A percentile compares a stretch with the other conserved stretches of the same genome.
These are phyloP conservation scores for Laetiporus sulphureus DNA, from an alignment of 1,284 basidiomycete species.

Conservation along the genomic window DNA sequence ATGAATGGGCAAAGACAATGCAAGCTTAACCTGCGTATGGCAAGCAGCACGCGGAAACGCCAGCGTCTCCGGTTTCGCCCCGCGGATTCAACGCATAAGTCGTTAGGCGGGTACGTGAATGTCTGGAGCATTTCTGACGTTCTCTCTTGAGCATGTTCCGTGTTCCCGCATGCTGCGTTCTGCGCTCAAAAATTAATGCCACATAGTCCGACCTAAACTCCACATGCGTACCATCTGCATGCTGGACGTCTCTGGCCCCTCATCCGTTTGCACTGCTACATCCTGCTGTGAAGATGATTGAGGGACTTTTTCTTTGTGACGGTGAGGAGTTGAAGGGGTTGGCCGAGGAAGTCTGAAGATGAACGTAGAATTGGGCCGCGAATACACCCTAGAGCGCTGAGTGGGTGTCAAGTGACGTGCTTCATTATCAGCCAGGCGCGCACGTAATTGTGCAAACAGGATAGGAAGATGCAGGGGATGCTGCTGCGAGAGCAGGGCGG, in stretches of 20 bases:
- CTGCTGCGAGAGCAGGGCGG: constrained; percentile 4
- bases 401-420: background rate
- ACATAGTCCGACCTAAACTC: too few species aligned
- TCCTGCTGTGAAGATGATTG: too few species aligned
- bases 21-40: constrained; percentile 1
- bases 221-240: too few species aligned
- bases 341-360: background rate
- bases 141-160: too few species aligned
- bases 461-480: constrained; percentile 4
- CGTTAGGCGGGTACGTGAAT: background rate
- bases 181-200: too few species aligned
- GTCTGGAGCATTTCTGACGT: too few species aligned
- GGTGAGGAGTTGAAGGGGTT: too few species aligned
- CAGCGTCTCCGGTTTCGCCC: background rate
- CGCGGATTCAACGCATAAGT: background rate
- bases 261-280: too few species aligned
- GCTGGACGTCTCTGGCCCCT: too few species aligned
- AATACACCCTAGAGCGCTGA: background rate
- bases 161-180: too few species aligned
- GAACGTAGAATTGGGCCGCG: constrained; percentile 4
- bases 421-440: too few species aligned
- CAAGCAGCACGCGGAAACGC: background rate
- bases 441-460: constrained; percentile 2
- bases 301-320: too few species aligned
- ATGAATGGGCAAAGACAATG: constrained; percentile 4